Evolutionary conservation across 2,329 filamentous ascomycete species (phyloP).

Genomic region (Aschersonia sp.): DNA sequence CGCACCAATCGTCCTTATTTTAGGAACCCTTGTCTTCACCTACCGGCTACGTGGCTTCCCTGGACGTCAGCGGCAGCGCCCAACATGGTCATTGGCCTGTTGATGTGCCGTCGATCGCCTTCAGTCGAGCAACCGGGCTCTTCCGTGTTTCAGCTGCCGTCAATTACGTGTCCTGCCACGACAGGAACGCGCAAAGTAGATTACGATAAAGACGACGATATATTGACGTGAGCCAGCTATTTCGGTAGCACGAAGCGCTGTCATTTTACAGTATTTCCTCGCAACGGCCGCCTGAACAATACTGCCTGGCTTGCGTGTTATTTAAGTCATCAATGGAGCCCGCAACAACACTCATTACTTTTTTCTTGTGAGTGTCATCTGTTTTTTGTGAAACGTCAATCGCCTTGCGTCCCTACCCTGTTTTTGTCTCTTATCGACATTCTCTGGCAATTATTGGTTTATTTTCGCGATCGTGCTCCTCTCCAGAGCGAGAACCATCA

Average conservation of each 20-base stretch:
- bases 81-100: slow-evolving; percentile 6
- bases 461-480: too few species aligned
- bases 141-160: slow-evolving; percentile 6
- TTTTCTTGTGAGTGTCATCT: slow-evolving; percentile 42
- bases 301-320: background rate
- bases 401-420: too few species aligned
- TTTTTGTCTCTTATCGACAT: too few species aligned
- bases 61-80: slow-evolving; percentile 5
- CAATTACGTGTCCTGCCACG: background rate
- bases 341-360: slow-evolving; percentile 52
- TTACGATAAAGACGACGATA: background rate
- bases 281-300: background rate
- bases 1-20: background rate
- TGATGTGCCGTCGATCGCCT: slow-evolving; percentile 1
- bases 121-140: slow-evolving; percentile 5
- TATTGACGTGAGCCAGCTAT: background rate
- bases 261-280: background rate
- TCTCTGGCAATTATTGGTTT: too few species aligned
- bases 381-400: too few species aligned
- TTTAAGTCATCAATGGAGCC: slow-evolving; percentile 33
- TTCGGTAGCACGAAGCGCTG: slow-evolving; percentile 1
- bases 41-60: slow-evolving; percentile 1
- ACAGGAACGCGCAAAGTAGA: background rate
- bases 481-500: too few species aligned
- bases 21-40: background rate